These are phyloP conservation scores for Aspergillus ustus DNA, from an alignment of 2,329 filamentous ascomycete species.

Conservation along the genomic window DNA sequence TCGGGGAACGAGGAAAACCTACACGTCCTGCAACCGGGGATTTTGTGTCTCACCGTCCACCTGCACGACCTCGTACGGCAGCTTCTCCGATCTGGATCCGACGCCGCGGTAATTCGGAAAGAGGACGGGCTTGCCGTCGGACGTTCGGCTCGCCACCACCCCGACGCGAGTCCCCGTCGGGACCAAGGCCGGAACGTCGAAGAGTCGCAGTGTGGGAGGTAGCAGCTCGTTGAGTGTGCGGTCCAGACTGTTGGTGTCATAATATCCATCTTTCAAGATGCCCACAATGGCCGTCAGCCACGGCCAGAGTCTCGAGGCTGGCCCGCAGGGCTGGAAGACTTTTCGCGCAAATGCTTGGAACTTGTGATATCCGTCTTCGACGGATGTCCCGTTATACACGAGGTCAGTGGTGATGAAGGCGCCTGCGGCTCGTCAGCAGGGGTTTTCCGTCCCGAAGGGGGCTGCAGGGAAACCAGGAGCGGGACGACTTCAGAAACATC, in stretches of 20 bases:
- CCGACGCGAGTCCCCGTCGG: constrained; percentile 15
- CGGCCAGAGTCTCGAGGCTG: constrained; percentile 1
- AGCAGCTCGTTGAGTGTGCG: not conserved
- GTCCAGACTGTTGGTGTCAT: constrained; percentile 17
- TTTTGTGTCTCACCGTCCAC: constrained; percentile 12
- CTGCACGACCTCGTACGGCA: not conserved
- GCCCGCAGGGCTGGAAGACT: constrained; percentile 15
- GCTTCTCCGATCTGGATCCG: not conserved
- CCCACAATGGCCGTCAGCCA: constrained; percentile 7
- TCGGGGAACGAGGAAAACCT: constrained; percentile 10
- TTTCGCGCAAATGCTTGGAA: constrained; percentile 25
- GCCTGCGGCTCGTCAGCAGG: constrained; percentile 14
- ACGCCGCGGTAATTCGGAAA: constrained; percentile 25
- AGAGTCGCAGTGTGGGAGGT: not conserved
- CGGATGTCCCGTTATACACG: constrained; percentile 18
- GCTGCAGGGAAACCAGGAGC: not conserved
- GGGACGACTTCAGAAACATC: not conserved
- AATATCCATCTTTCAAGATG: constrained; percentile 19
- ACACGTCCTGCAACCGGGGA: constrained; percentile 21
- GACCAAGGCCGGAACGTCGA: not conserved
- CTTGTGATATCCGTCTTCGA: constrained; percentile 16
- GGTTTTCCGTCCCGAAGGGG: not conserved
- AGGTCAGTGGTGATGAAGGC: constrained; percentile 19
- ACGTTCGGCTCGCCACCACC: constrained; percentile 22
- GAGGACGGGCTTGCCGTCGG: constrained; percentile 25